A percentile compares a stretch with the other conserved stretches of the same genome.
phyloP scores from a whole-genome alignment of 1,139 yeast species.

The Geotrichum europaeum region DNA sequence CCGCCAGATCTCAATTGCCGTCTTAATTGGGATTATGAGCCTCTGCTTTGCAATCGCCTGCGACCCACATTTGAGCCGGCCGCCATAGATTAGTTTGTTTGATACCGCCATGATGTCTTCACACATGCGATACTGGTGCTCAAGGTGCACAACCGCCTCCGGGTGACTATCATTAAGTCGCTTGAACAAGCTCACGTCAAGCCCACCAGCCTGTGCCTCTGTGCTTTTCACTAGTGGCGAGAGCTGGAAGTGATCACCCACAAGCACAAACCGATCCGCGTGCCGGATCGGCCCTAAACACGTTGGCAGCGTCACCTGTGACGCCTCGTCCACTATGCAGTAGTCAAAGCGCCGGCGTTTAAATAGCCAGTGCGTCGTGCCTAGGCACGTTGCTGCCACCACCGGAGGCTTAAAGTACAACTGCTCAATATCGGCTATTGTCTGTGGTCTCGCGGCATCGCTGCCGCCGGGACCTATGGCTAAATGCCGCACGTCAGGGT shows the following conservation, averaged over 20 bases:
- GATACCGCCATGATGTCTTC: constrained; percentile 79
- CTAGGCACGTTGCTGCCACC: constrained; percentile 86
- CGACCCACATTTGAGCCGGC: constrained; percentile 70
- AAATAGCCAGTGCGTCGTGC: constrained; percentile 53
- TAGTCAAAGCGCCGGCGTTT: constrained; percentile 67
- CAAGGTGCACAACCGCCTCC: constrained; percentile 60
- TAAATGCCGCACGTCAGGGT: constrained; percentile 52
- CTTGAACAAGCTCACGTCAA: constrained; percentile 75
- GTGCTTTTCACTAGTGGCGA: constrained; percentile 74
- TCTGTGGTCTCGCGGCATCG: constrained; percentile 25
- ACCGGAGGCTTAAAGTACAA: constrained; percentile 58
- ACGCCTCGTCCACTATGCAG: constrained; percentile 94
- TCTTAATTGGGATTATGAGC: constrained; percentile 43
- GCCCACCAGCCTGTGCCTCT: constrained; percentile 48
- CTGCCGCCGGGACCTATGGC: constrained; percentile 32
- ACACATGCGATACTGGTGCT: constrained; percentile 90
- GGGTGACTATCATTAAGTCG: constrained; percentile 68
- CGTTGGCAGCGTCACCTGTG: constrained; percentile 87
- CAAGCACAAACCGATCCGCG: constrained; percentile 74
- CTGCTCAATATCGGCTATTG: constrained; percentile 37
- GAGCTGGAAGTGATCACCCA: constrained; percentile 91
- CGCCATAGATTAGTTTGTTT: constrained; percentile 70
- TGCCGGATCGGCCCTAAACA: constrained; percentile 81
- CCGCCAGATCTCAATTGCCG: constrained; percentile 17
- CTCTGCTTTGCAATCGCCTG: constrained; percentile 53